Conservation (phyloP, 2,329 filamentous ascomycete species). For the Stagonosporopsis rhizophila region DNA sequence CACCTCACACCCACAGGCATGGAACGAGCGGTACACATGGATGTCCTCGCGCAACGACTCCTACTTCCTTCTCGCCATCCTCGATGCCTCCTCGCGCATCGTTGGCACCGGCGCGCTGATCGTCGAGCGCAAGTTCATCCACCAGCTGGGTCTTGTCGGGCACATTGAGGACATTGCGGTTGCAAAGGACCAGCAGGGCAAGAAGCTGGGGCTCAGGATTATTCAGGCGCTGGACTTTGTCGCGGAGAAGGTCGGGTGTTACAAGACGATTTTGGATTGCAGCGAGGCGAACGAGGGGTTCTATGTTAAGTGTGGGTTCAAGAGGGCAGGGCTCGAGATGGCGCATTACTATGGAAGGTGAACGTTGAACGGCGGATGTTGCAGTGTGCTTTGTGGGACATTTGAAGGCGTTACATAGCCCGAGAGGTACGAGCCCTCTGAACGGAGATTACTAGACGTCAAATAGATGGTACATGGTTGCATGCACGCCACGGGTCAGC, state of each 20-base stretch:
- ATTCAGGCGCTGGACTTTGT: conserved; percentile 94
- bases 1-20: conserved; percentile 49
- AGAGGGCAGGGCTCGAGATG: conserved; percentile 92
- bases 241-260: conserved; percentile 87
- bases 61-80: conserved; percentile 88
- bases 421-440: background rate
- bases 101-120: conserved; percentile 92
- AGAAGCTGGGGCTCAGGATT: conserved; percentile 90
- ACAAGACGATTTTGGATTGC: conserved; percentile 97
- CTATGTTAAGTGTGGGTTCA: conserved; percentile 97
- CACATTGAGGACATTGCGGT: conserved; percentile 99
- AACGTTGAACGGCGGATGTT: background rate
- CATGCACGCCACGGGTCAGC: background rate
- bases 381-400: background rate
- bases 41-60: conserved; percentile 75
- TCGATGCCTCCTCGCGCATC: conserved; percentile 72
- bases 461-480: conserved; percentile 2
- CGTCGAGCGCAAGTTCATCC: conserved; percentile 93
- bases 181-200: conserved; percentile 92
- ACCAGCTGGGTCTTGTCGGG: conserved; percentile 81
- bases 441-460: background rate
- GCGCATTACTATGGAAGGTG: conserved; percentile 78
- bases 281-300: conserved; percentile 96
- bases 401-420: conserved; percentile 7
- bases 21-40: conserved; percentile 81